Percentiles rank a stretch among this genome's conserved stretches.
Conservation (phyloP, 176 grass and related monocot genomes). For the Oryza officinalis region DNA sequence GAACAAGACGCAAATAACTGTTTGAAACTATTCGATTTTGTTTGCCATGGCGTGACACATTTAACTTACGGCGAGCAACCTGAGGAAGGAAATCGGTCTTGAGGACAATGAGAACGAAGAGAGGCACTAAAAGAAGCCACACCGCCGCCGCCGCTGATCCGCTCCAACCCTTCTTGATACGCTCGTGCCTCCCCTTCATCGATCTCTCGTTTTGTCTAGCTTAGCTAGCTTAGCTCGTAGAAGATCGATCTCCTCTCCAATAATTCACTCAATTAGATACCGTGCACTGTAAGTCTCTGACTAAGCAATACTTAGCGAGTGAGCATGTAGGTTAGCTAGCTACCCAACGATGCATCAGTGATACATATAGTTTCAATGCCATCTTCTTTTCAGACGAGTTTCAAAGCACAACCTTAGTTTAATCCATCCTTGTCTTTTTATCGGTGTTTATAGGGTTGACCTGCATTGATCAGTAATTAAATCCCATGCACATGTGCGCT, state of each 20-base stretch:
- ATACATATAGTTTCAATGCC: too few relatives aligned
- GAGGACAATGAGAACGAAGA: constrained; percentile 26
- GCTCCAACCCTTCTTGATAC: constrained; percentile 1
- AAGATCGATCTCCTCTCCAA: constrained; percentile 8
- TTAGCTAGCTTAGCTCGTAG: neutral
- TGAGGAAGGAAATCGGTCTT: constrained; percentile 37
- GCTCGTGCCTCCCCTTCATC: constrained; percentile 32
- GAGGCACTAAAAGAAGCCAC: constrained; percentile 31
- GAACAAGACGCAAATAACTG: neutral
- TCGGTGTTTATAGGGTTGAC: constrained; percentile 12
- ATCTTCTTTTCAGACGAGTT: neutral
- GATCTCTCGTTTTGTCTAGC: neutral
- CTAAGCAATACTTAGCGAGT: neutral
- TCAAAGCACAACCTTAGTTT: constrained; percentile 21
- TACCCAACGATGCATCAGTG: neutral
- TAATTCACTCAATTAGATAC: neutral
- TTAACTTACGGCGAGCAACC: constrained; percentile 26
- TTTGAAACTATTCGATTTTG: neutral
- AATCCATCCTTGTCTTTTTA: neutral
- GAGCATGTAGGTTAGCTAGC: neutral
- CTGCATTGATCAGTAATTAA: constrained; percentile 16
- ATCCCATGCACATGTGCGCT: constrained; percentile 26
- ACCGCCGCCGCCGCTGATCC: neutral
- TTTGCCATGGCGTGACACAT: neutral
- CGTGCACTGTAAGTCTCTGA: neutral